Base-by-base conservation (phyloP, 495 filamentous ascomycete species). In the Coniosporium apollinis region DNA sequence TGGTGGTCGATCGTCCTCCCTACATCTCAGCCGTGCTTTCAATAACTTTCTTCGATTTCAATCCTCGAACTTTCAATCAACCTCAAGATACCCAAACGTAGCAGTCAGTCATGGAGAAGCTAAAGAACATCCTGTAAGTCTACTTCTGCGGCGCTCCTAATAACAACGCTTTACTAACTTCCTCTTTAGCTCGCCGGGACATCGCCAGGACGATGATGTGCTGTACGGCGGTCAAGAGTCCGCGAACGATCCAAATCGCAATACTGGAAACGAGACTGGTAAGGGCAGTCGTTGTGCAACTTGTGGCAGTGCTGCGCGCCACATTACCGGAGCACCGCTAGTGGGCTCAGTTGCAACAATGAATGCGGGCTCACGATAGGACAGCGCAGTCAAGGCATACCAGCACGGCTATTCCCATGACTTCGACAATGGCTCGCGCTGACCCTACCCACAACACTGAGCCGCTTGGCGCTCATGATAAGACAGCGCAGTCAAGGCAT, bases 21-120 rank as follows among this genome's bases (percentile, higher is more conserved):
- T n/a, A n/a, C n/a, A n/a, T n/a, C n/a, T n/a, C n/a, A n/a, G n/a
- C n/a, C n/a, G n/a, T n/a, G n/a, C n/a, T n/a, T n/a, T n/a, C n/a
- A n/a, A n/a, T n/a, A n/a, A n/a, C n/a, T n/a, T n/a, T n/a, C n/a
- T n/a, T n/a, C n/a, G n/a, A n/a, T n/a, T n/a, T n/a, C n/a, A n/a
- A n/a, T n/a, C n/a, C n/a, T n/a, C n/a, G n/a, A n/a, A n/a, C n/a
- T n/a, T n/a, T n/a, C n/a, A n/a, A n/a, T n/a, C n/a, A n/a, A n/a
- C n/a, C n/a, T n/a, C n/a, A n/a, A n/a, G n/a, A n/a, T n/a, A n/a
- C n/a, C n/a, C n/a, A n/a, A n/a, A n/a, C n/a, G n/a, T n/a, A n/a
- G n/a, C n/a, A n/a, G n/a, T n/a, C n/a, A n/a, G n/a, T 17, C 37
- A 57, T 57, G 53, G 49, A 54, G 18, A 54, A 50, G 37, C 22